Base-by-base conservation (phyloP, 1,284 basidiomycete species). In the Melampsora abietis-canadensis region DNA sequence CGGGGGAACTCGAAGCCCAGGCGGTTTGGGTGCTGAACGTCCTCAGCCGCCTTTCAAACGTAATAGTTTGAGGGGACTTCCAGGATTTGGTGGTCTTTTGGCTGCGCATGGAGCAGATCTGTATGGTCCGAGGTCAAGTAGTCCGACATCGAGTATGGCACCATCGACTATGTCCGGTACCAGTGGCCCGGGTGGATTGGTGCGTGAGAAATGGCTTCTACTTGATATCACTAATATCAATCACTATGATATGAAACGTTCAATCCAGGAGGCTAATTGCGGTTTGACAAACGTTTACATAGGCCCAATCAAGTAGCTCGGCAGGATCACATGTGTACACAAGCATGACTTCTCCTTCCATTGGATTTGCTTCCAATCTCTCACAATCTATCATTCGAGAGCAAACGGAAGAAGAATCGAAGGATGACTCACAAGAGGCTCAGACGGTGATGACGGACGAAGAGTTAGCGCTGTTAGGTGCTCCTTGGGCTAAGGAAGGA, bases 401-500 rank as follows among this genome's bases (percentile, higher is more conserved):
- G 81, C 85, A 90, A 7, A 90, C 93, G 77, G 94, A 98, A 82
- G 94, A 96, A 80, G 93, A 96, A 79, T 86, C 87, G 64, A 93
- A 90, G 77, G 80, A 87, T 14, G 85, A 86, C 24, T 90, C 88
- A 78, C 85, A 86, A 47, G 46, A 37, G 37, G 77, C 77, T 85
- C 84, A 57, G 87, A 88, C 82, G 31, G 82, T 83, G 5, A 90
- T 95, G 76, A 88, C 89, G 4, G 94, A 98, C 80, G 94, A 97
- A 80, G 93, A 97, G 82, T 85, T 98, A 14, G 94, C 95, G 0
- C 84, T 98, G 46, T 87, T 96, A 14, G 95, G 95, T 30, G 89
- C 95, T 2, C 95, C 95, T 0, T 98, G 95, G 95, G 95, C 95
- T 0, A 98, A 98, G 82, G 95, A 98, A 82, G 95, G 95, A 17